phyloP scores from a whole-genome alignment of 2,329 filamentous ascomycete genomes.

The Venturia pyrina region DNA sequence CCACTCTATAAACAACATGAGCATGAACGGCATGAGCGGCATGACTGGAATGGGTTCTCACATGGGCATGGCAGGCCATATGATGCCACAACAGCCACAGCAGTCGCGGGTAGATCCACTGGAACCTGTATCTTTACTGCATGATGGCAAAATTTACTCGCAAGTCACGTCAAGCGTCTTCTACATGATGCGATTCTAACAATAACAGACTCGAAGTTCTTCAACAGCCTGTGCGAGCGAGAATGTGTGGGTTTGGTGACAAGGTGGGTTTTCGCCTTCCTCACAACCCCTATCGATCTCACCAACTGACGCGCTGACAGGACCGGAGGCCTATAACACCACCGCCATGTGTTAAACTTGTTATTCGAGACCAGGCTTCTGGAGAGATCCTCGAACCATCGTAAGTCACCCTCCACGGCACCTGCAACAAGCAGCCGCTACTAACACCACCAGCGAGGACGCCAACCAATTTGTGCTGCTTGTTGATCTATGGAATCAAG shows the following conservation, averaged over 20 bases:
- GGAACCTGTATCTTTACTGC: background rate
- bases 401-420: slow-evolving; percentile 41
- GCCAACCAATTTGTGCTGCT: slow-evolving; percentile 58
- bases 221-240: slow-evolving; percentile 84
- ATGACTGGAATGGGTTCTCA: background rate
- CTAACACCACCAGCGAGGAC: slow-evolving; percentile 27
- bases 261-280: slow-evolving; percentile 51
- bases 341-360: slow-evolving; percentile 78
- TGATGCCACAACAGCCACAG: slow-evolving; percentile 1
- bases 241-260: slow-evolving; percentile 98
- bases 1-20: background rate
- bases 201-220: slow-evolving; percentile 42
- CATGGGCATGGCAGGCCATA: background rate
- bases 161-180: background rate
- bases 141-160: slow-evolving; percentile 1
- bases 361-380: slow-evolving; percentile 64
- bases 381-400: slow-evolving; percentile 76
- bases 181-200: background rate
- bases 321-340: slow-evolving; percentile 93
- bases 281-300: slow-evolving; percentile 17
- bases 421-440: background rate
- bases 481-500: slow-evolving; percentile 58
- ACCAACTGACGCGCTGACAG: slow-evolving; percentile 34
- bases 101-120: background rate
- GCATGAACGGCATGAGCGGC: background rate